These are phyloP conservation scores for Comarum palustre DNA, from an alignment of 306 rosid genomes.

Conservation along the genomic window DNA sequence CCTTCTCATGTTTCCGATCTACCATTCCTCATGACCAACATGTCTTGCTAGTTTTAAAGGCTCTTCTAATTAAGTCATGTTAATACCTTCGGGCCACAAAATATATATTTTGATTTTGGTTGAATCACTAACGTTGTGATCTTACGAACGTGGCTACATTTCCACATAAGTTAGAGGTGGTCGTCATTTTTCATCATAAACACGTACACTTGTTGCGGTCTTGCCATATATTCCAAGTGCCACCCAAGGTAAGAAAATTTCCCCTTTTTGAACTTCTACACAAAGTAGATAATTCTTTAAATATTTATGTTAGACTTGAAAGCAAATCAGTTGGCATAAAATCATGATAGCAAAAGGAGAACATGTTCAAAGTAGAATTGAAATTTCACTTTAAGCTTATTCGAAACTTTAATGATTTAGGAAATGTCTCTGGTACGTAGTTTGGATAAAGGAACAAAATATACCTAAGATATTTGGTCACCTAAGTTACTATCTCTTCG, in stretches of 20 bases:
- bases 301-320: not conserved
- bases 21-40: too few relatives aligned
- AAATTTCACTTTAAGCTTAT: not conserved
- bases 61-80: too few relatives aligned
- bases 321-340: not conserved
- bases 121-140: too few relatives aligned
- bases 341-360: slow-evolving; percentile 10
- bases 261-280: not conserved
- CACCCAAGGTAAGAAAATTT: not conserved
- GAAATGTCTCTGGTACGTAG: not conserved
- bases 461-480: not conserved
- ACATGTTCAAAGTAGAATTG: not conserved
- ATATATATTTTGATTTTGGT: too few relatives aligned
- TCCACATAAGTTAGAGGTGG: too few relatives aligned
- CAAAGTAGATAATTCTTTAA: not conserved
- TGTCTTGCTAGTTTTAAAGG: too few relatives aligned
- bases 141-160: too few relatives aligned
- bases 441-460: slow-evolving; percentile 10
- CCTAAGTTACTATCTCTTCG: not conserved
- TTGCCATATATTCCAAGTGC: not conserved
- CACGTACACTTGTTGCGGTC: not conserved
- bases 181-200: not conserved
- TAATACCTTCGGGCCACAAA: too few relatives aligned
- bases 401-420: not conserved
- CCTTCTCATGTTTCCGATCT: too few relatives aligned